Percentiles rank a stretch among this genome's conserved stretches.
Conservation (phyloP, 768 basidiomycete species). For the Pisolithus orientalis region DNA sequence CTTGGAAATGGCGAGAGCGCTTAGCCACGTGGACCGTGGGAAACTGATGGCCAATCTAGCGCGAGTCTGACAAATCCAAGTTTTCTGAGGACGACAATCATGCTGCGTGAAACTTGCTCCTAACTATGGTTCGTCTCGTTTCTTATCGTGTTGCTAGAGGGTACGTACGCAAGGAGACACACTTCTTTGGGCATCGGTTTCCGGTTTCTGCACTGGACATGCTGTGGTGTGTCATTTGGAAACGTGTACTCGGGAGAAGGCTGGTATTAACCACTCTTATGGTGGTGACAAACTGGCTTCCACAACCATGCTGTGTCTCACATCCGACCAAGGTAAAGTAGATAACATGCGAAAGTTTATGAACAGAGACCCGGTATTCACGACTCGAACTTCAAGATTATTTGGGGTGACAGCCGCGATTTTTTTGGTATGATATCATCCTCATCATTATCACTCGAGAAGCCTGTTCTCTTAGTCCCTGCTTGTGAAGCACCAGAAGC, state of each 20-base stretch:
- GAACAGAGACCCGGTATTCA: background rate
- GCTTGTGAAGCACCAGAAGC: background rate
- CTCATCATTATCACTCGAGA: background rate
- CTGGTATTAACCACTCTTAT: too few species aligned
- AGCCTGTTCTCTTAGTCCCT: background rate
- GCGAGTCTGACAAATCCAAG: background rate
- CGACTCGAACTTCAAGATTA: background rate
- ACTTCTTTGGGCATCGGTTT: too few species aligned
- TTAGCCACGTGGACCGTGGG: slow-evolving; percentile 17
- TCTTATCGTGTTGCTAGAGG: background rate
- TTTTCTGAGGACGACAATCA: background rate
- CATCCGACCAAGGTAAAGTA: background rate
- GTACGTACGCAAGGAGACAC: too few species aligned
- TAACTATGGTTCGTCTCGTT: background rate
- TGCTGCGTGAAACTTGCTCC: too few species aligned
- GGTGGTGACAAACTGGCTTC: too few species aligned
- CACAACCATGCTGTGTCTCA: background rate
- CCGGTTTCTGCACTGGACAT: too few species aligned
- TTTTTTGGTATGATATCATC: background rate
- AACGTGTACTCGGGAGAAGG: too few species aligned
- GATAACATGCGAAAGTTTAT: background rate
- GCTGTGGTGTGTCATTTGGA: too few species aligned
- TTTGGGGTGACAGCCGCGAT: background rate
- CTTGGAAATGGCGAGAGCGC: slow-evolving; percentile 6
- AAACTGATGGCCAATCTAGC: background rate